Evolutionary conservation across 2,329 filamentous ascomycete species (phyloP), one percentile per base, ranked within the genome.

Genomic region (Ramichloridium luteum): DNA sequence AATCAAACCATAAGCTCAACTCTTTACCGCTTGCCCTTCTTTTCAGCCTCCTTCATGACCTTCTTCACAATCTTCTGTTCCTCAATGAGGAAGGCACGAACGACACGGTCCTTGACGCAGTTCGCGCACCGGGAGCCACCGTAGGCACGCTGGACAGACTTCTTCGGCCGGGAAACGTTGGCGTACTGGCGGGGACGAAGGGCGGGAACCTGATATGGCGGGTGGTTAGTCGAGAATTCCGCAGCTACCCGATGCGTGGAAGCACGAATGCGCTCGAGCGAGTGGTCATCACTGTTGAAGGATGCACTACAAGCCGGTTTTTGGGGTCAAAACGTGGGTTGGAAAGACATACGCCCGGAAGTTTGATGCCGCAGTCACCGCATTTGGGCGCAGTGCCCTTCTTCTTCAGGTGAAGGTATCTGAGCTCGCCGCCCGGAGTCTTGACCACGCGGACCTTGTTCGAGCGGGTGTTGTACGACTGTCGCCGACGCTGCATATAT

Each of bases 31-130:
- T 43, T 41, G 38, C 37, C 32, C 63, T 81, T 80, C 72, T 83
- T 80, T 71, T 93, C 83, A 45, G 73, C 76, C 75, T 96, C 88
- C 81, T 94, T 94, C 64, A 96, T 77, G 57, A 98, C 90, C 83
- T 98, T 98, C 85, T 98, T 98, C 68, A 98, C 90, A 57, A 98
- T 96, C 83, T 98, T 98, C 76, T 98, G 90, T 78, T 98, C 90
- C 74, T 98, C 92, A 51, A 98, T 96, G 64, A 98, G 71, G 80
- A 98, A 98, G 47, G 90, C 90, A 55, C 90, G 84, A 54, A 94
- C 84, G 53, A 98, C 83, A 55, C 90, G 81, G 73, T 98, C 90
- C 67, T 88, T 86, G 54, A 98, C 90, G 67, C 90, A 98, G 75
- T 84, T 90, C 61, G 81, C 85, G 74, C 90, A 98, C 76, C 90